Evolutionary conservation across 164 flowering plant genomes (phyloP), one percentile per base, ranked within the genome.

Genomic region (Pachysandra terminalis): DNA sequence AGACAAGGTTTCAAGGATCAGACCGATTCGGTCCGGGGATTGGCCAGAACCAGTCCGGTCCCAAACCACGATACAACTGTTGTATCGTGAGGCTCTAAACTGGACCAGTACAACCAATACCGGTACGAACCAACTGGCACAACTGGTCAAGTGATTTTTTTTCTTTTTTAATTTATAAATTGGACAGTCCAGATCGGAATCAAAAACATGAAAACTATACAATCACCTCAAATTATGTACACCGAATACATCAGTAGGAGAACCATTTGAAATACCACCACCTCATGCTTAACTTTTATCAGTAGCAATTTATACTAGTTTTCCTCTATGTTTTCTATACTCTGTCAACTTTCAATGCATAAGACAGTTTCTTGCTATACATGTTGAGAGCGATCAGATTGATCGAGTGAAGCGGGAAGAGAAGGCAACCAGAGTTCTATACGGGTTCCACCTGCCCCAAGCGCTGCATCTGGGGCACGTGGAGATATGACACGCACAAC

Each of bases 341-440:
- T 32, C 37, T 3, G 56, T 19, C 55, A 12, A 23, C 23, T 25
- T 63, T 16, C 37, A 17, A 1, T 64, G 23, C 15, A 19, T 56
- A 35, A 40, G 52, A 19, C 52, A 41, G 23, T 19, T 66, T 28
- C 37, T 6, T 26, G 28, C 51, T 41, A 62, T 24, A 56, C 52
- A 64, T 71, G 74, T 40, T 68, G 51, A 67, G 54, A 14, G 27
- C 64, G 63, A 26, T 51, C 67, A 62, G 65, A 68, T 37, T 57
- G 13, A 61, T 77, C 80, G 59, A 85, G 68, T 60, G 74, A 22
- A 9, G 74, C 59, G 22, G 81, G 57, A 60, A 63, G 54, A 26
- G 91, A 79, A 64, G 96, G 97, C 61, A 95, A 82, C 97, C 97
- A 94, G 53, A 94, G 83, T 78, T 94, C 96, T 52, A 91, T 35